Evolutionary conservation across 2,329 filamentous ascomycete species (phyloP).

Genomic region (Penicillium olsonii): DNA sequence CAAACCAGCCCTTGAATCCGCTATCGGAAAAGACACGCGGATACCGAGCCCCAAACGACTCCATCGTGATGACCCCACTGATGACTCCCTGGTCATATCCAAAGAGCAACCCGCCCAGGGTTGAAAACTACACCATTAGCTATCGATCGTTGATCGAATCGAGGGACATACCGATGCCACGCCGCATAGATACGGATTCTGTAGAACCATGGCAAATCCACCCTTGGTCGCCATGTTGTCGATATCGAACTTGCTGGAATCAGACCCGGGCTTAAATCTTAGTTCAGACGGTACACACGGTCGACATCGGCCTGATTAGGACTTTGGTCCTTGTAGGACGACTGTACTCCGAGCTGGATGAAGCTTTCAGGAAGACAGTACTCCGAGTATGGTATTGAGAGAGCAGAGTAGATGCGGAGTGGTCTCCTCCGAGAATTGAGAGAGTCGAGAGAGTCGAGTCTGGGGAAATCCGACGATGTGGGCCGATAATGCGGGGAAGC

Average conservation of each 20-base stretch:
- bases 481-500: conserved; percentile 10
- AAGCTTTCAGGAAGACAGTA: conserved; percentile 4
- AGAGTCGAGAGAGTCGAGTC: background rate
- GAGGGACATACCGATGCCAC: conserved; percentile 42
- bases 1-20: conserved; percentile 56
- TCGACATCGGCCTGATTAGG: background rate
- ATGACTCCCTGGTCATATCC: conserved; percentile 56
- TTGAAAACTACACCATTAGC: conserved; percentile 36
- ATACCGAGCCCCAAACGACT: conserved; percentile 45
- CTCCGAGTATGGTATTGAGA: background rate
- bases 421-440: conserved; percentile 16
- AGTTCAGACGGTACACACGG: too few relatives aligned
- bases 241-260: too few relatives aligned
- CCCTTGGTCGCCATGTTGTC: conserved; percentile 19
- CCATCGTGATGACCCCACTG: conserved; percentile 51
- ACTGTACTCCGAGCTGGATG: conserved; percentile 22
- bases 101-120: conserved; percentile 48
- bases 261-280: too few relatives aligned
- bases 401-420: conserved; percentile 11
- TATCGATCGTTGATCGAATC: background rate
- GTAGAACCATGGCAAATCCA: conserved; percentile 29
- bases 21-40: conserved; percentile 47
- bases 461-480: background rate
- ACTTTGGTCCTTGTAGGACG: conserved; percentile 8
- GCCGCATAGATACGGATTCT: conserved; percentile 50